Base-by-base conservation (phyloP, 768 basidiomycete species). In the Candolleomyces efflorescens region DNA sequence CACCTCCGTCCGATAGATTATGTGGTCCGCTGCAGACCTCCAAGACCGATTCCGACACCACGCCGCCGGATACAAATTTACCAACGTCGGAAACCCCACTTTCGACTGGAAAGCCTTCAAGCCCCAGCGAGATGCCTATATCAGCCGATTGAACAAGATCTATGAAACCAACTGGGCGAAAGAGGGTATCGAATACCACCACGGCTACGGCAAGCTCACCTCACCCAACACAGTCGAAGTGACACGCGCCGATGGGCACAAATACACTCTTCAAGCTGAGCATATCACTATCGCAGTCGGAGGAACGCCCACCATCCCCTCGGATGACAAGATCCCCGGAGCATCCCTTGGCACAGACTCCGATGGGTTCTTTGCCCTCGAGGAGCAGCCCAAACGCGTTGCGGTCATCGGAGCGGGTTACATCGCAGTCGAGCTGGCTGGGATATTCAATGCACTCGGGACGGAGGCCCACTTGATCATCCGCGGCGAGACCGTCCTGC, bases 381-480 rank as follows among this genome's bases (percentile, higher is more conserved):
- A 85, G 62, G 82, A 89, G 53, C 94, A 96, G 70, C 97, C 97
- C 9, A 92, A 89, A 73, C 84, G 94, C 58, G 94, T 97, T 27
- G 95, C 88, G 3, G 88, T 98, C 55, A 87, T 98, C 44, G 97
- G 97, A 47, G 97, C 97, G 13, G 97, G 97, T 1, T 99, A 99
- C 71, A 98, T 99, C 64, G 94, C 94, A 17, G 92, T 98, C 60
- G 97, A 99, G 73, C 85, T 99, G 47, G 93, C 96, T 4, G 97
- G 97, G 18, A 84, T 99, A 55, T 84, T 99, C 74, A 85, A 98
- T 72, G 80, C 91, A 6, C 84, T 97, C 56, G 94, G 95, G 20
- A 82, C 87, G 37, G 93, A 98, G 73, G 94, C 94, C 7, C 94
- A 98, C 69, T 72, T 98, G 63, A 71, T 98, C 70, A 98, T 98